Base-by-base conservation (phyloP, 2,329 filamentous ascomycete species). In the Knufia petricola region DNA sequence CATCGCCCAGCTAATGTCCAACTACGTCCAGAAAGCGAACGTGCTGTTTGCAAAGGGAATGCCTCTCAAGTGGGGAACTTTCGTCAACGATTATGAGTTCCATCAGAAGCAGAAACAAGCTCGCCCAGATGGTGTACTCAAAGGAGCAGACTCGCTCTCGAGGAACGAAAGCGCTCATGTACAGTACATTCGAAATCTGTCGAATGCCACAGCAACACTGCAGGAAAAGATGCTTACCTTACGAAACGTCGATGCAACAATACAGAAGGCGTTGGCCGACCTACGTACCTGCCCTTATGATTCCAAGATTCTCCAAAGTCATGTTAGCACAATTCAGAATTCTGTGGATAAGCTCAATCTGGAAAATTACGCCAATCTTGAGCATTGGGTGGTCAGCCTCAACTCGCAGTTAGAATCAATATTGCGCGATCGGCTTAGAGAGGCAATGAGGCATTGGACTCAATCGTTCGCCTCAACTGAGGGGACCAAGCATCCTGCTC, bases 331-430 rank as follows among this genome's bases (percentile, higher is more conserved):
- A 1, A 88, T 98, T 48, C 92, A 99, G 64, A 82, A 84, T 48
- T 84, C 88, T 15, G 89, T 98, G 31, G 94, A 99, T 71, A 89
- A 95, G 69, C 77, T 99, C 46, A 96, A 96, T 60, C 69, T 98
- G 49, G 90, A 98, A 63, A 90, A 92, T 61, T 99, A 95, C 58
- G 84, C 92, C 50, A 98, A 99, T 59, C 77, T 98, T 40, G 78
- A 82, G 15, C 85, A 81, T 58, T 98, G 92, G 90, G 92, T 98
- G 9, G 76, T 82, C 28, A 79, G 84, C 50, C 80, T 95, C 71
- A 98, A 99, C 62, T 70, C 78, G 38, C 84, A 87, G 59, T 88
- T 98, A 49, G 87, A 95, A 64, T 69, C 75, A 1, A 85, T 86
- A 43, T 73, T 98, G 17, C 77, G 89, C 24, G 72, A 79, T n/a